A percentile compares a stretch with the other conserved stretches of the same genome.
These are phyloP conservation scores for Candida lessepsii DNA, from an alignment of 805 yeast genomes.

Conservation along the genomic window DNA sequence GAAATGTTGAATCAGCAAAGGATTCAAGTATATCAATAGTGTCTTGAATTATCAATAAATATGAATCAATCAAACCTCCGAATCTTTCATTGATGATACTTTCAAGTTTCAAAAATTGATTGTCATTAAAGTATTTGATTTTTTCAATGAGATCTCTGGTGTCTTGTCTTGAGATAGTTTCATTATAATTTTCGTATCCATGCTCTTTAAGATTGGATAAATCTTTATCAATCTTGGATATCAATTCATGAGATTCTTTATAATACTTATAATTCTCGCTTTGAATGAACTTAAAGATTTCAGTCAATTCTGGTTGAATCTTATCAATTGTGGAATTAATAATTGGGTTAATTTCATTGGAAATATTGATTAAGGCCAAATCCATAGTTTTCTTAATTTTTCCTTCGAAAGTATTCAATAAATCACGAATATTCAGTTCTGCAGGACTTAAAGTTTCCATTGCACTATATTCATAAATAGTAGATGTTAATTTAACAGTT, in stretches of 20 bases:
- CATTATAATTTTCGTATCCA: slow-evolving; percentile 11
- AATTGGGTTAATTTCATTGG: slow-evolving; percentile 29
- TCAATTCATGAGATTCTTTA: slow-evolving; percentile 29
- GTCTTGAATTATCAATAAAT: slow-evolving; percentile 33
- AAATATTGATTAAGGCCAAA: slow-evolving; percentile 33
- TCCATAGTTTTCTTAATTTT: slow-evolving; percentile 34
- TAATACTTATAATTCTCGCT: slow-evolving; percentile 28
- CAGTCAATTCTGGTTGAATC: slow-evolving; percentile 25
- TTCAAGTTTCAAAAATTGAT: slow-evolving; percentile 23
- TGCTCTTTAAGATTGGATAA: slow-evolving; percentile 26
- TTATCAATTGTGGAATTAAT: slow-evolving; percentile 23
- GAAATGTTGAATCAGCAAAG: slow-evolving; percentile 65
- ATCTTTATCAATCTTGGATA: slow-evolving; percentile 33
- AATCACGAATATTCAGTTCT: slow-evolving; percentile 25
- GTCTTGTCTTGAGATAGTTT: slow-evolving; percentile 31
- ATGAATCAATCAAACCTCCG: slow-evolving; percentile 25
- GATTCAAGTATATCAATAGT: slow-evolving; percentile 70
- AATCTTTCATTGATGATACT: slow-evolving; percentile 25
- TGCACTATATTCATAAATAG: slow-evolving; percentile 20
- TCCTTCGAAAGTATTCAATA: slow-evolving; percentile 30
- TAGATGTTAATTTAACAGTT: slow-evolving; percentile 23
- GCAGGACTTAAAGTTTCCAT: slow-evolving; percentile 12
- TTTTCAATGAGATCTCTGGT: slow-evolving; percentile 33
- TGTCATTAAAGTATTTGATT: slow-evolving; percentile 24
- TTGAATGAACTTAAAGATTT: slow-evolving; percentile 28